A percentile compares a stretch with the other conserved stretches of the same genome.
phyloP scores from a whole-genome alignment of 352 stramenopile species.

The Phytophthora podocarpi region DNA sequence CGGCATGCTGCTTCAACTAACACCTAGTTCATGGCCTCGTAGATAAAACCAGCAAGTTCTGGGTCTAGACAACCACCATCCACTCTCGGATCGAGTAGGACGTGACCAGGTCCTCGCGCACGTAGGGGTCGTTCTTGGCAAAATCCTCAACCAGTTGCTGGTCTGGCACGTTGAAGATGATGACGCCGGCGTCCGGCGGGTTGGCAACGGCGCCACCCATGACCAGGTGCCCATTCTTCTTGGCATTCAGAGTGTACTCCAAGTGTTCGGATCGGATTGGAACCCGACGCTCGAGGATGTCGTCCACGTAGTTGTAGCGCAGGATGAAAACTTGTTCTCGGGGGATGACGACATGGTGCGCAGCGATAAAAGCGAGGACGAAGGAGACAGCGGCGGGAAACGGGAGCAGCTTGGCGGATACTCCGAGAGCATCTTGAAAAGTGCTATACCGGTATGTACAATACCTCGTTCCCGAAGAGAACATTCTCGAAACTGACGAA shows the following conservation, averaged over 20 bases:
- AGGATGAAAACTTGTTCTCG: conserved; percentile 57
- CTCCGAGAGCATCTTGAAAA: conserved; percentile 1
- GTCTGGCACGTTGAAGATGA: conserved; percentile 56
- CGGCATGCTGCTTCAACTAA: too few species aligned
- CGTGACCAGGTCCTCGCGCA: conserved; percentile 66
- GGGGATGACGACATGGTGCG: neutral
- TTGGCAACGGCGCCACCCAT: conserved; percentile 64
- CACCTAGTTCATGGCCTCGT: too few species aligned
- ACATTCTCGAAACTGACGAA: neutral
- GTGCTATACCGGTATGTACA: neutral
- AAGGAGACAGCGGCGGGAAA: too few species aligned
- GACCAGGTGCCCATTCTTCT: conserved; percentile 49
- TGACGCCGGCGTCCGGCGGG: conserved; percentile 49
- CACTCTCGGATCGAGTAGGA: conserved; percentile 62
- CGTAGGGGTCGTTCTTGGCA: conserved; percentile 63
- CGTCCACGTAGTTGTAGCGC: conserved; percentile 60
- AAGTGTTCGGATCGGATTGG: conserved; percentile 67
- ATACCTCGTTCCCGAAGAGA: neutral
- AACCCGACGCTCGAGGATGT: conserved; percentile 64
- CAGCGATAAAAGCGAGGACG: neutral
- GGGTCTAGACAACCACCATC: conserved; percentile 36
- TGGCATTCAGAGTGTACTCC: conserved; percentile 40
- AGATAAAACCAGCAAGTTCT: too few species aligned
- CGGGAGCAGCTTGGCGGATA: neutral
- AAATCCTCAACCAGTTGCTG: conserved; percentile 58